Base-by-base conservation (phyloP, 2,329 filamentous ascomycete genomes). In the Sporothrix pallida region DNA sequence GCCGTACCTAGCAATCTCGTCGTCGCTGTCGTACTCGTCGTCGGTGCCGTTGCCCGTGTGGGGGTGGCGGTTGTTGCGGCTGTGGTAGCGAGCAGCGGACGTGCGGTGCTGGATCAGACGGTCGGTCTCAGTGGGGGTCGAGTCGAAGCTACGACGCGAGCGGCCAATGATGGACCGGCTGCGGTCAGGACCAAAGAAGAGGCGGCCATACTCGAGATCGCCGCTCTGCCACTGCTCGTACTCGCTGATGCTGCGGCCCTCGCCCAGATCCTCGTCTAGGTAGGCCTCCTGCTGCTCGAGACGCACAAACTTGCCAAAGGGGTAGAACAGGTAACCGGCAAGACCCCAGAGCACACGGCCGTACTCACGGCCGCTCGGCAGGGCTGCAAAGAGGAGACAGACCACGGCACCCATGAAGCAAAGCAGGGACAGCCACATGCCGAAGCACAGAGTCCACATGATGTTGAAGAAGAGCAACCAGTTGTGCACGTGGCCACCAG, bases 201-300 rank as follows among this genome's bases (percentile, higher is more conserved):
- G 88, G 48, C 95, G 89, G 2, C 96, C 96, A 81, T 98, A 94
- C 82, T 99, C 96, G 48, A 99, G 88, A 79, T 99, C 96, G 70
- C 96, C 96, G 80, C 91, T 98, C 83, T 99, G 96, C 96, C 96
- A 99, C 83, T 97, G 94, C 82, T 99, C 96, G 80, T 99, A 99
- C 84, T 99, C 96, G 79, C 93, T 97, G 79, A 99, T 98, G 83
- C 95, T 98, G 79, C 96, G 90, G 23, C 96, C 96, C 83, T 99
- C 96, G 56, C 95, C 95, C 79, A 96, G 90, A 79, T 99, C 96
- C 83, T 99, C 96, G 75, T 98, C 93, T 67, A 94, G 86, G 80
- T 99, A 99, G 60, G 93, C 92, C 80, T 98, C 96, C 78, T 99
- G 96, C 81, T 95, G 93, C 80, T 97, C 92, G 52, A 99, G 87